Evolutionary conservation across 495 filamentous ascomycete species (phyloP).

Genomic region (Rostrohypoxylon terebratum): DNA sequence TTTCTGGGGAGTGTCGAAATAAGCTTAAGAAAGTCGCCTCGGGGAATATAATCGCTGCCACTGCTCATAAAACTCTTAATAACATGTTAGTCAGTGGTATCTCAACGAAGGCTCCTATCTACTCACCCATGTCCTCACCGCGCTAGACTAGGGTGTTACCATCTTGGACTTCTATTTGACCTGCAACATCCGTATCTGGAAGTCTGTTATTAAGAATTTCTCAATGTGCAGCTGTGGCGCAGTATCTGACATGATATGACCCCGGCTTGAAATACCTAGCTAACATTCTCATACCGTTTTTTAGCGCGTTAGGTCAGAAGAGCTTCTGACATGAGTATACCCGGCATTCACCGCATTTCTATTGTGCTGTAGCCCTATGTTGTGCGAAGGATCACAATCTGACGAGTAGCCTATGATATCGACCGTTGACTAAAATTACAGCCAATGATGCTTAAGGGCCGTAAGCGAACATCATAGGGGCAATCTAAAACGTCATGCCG

Average conservation of each 20-base stretch:
- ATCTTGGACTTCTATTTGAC: background rate
- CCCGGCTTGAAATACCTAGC: background rate
- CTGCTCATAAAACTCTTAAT: background rate
- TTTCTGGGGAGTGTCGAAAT: slow-evolving; percentile 1
- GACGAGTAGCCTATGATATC: background rate
- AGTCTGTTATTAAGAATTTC: background rate
- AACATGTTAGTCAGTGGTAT: background rate
- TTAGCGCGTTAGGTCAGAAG: background rate
- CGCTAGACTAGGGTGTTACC: background rate
- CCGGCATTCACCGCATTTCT: background rate
- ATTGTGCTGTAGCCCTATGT: background rate
- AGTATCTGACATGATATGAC: slow-evolving; percentile 12
- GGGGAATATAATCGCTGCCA: background rate
- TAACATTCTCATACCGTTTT: background rate
- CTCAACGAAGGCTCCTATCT: background rate
- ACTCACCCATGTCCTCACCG: background rate
- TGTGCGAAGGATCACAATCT: background rate
- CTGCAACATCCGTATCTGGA: slow-evolving; percentile 14
- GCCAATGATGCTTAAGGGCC: background rate
- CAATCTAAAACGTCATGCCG: background rate
- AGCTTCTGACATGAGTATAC: background rate
- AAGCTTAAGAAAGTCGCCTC: background rate
- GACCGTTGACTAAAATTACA: background rate
- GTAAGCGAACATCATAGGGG: background rate
- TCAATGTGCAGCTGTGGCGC: background rate